phyloP scores from a whole-genome alignment of 2,329 filamentous ascomycete genomes.

The Trichophyton rubrum region DNA sequence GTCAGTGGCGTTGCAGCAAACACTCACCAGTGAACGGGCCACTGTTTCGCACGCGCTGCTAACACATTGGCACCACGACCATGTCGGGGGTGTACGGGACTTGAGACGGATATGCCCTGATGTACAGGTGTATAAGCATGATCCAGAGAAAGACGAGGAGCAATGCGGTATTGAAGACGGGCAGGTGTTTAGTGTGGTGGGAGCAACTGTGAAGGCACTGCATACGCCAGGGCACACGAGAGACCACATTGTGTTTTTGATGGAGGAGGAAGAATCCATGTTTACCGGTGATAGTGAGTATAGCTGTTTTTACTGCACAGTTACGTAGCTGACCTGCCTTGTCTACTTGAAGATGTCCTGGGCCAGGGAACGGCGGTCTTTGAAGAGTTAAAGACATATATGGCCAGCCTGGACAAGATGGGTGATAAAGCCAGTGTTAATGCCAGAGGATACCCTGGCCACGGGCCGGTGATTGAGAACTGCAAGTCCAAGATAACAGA shows the following conservation, averaged over 20 bases:
- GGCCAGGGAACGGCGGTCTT: slow-evolving; percentile 81
- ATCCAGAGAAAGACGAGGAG: slow-evolving; percentile 35
- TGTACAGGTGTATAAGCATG: slow-evolving; percentile 54
- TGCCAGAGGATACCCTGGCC: slow-evolving; percentile 71
- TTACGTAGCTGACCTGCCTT: background rate
- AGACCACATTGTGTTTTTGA: slow-evolving; percentile 68
- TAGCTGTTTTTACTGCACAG: background rate
- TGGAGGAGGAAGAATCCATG: slow-evolving; percentile 67
- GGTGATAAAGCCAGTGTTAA: slow-evolving; percentile 34
- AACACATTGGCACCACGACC: slow-evolving; percentile 89
- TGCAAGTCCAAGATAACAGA: slow-evolving; percentile 60
- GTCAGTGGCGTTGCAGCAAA: slow-evolving; percentile 51
- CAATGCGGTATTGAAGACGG: slow-evolving; percentile 46
- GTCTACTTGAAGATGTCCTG: slow-evolving; percentile 46
- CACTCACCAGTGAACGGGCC: slow-evolving; percentile 56
- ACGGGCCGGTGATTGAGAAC: slow-evolving; percentile 66
- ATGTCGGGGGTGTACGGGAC: slow-evolving; percentile 62
- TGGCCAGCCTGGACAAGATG: slow-evolving; percentile 60
- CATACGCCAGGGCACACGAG: slow-evolving; percentile 63
- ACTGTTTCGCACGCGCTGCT: slow-evolving; percentile 58
- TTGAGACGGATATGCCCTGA: slow-evolving; percentile 52
- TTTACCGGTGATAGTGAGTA: slow-evolving; percentile 66
- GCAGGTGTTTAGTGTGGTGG: slow-evolving; percentile 41
- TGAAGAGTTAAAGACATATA: slow-evolving; percentile 59
- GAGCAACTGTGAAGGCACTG: slow-evolving; percentile 51